These are phyloP conservation scores for Kwoniella newhampshirensis DNA, from an alignment of 768 basidiomycete species.

Conservation along the genomic window DNA sequence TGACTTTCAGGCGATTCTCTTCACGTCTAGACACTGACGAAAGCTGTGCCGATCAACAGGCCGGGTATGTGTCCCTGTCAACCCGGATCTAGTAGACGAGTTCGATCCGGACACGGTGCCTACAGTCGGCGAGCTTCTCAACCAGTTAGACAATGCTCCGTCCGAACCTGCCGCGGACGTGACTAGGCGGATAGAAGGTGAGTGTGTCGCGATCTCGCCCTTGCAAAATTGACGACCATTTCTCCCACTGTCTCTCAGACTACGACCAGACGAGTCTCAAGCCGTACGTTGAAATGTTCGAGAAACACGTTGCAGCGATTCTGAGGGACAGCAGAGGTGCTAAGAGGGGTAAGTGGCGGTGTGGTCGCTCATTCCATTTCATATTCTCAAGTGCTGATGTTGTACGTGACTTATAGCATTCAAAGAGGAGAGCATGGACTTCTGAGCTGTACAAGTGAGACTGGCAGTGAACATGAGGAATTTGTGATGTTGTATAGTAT, in stretches of 20 bases:
- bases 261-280: slow-evolving; percentile 86
- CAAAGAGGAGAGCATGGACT: slow-evolving; percentile 37
- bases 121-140: slow-evolving; percentile 77
- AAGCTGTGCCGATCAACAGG: slow-evolving; percentile 55
- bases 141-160: slow-evolving; percentile 65
- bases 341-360: slow-evolving; percentile 48
- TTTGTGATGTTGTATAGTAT: slow-evolving; percentile 4
- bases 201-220: no score
- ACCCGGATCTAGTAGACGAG: slow-evolving; percentile 68
- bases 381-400: not conserved
- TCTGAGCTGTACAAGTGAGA: slow-evolving; percentile 6
- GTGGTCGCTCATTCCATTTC: not conserved
- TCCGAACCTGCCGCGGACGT: slow-evolving; percentile 22
- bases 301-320: slow-evolving; percentile 63
- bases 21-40: slow-evolving; percentile 5
- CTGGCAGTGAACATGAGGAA: not conserved
- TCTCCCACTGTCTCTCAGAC: no score
- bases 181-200: slow-evolving; percentile 32
- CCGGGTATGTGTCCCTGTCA: slow-evolving; percentile 88
- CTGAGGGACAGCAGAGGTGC: slow-evolving; percentile 49
- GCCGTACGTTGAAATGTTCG: slow-evolving; percentile 85
- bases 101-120: slow-evolving; percentile 87
- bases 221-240: not conserved
- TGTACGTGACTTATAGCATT: slow-evolving; percentile 10
- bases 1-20: no score